Evolutionary conservation across 345 rosid genomes (phyloP), one percentile per base, ranked within the genome.

Genomic region (Ricinus communis): DNA sequence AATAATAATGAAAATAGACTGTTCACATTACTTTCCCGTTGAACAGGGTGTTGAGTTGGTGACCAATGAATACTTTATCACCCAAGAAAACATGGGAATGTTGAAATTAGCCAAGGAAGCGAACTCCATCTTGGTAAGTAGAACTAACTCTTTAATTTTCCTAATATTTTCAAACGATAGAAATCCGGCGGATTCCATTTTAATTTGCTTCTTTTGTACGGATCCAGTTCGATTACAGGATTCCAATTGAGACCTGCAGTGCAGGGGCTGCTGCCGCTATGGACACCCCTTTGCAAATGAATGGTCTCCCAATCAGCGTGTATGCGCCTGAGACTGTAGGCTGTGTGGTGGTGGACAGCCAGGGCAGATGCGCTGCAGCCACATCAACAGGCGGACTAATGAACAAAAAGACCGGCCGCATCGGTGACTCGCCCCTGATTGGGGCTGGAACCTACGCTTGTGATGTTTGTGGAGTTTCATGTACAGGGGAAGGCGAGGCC

Each of bases 401-500:
- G 95, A 94, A 94, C 84, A 94, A 94, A 69, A 84, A 81, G 90
- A 65, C 72, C 27, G 98, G 98, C 11, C 86, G 98, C 52, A 94
- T 91, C 0, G 98, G 98, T 31, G 98, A 94, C 90, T 91, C 98
- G 7, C 97, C 98, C 33, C 76, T 94, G 14, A 94, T 94, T n/a
- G 98, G 98, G 9, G 76, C 97, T 0, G 98, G 98, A 51, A 94
- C 98, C 30, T 94, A 94, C 53, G 98, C 98, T 6, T 79, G 91
- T 28, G 77, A 87, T 30, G 74, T 90, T 0, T 90, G 95, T 21
- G 98, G 91, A 0, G 90, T 94, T 5, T 94, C 98, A 2, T 94
- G 98, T 75, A 94, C 98, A 0, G 98, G 98, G 8, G 98, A 94
- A 80, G 98, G 98, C 13, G 98, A 94, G 84, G 98, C 97, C 1